These are phyloP conservation scores for Desmodesmus armatus DNA, from an alignment of 139 green algal species.

Conservation along the genomic window DNA sequence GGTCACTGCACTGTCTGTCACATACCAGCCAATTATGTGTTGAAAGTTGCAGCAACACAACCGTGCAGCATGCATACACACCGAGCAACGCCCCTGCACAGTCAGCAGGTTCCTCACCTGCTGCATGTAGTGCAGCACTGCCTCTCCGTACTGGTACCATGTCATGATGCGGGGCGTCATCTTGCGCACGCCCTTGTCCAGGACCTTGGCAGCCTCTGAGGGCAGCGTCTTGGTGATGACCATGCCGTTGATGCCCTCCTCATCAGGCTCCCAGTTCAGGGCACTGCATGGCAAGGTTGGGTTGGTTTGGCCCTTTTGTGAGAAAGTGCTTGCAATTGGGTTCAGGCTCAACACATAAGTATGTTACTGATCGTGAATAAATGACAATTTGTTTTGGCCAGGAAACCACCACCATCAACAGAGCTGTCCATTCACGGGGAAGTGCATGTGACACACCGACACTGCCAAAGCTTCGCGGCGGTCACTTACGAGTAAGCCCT, in stretches of 20 bases:
- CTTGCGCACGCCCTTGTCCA: conserved; percentile 49
- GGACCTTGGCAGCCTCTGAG: conserved; percentile 35
- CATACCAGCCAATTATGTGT: no score
- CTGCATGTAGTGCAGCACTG: conserved; percentile 44
- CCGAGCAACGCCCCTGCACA: background rate
- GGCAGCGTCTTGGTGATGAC: conserved; percentile 55
- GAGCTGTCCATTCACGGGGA: background rate
- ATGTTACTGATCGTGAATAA: background rate
- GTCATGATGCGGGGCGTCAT: conserved; percentile 53
- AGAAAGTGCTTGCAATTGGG: background rate
- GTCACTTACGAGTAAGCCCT: conserved; percentile 53
- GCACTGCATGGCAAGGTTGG: background rate
- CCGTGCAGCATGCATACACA: background rate
- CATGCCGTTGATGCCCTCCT: conserved; percentile 52
- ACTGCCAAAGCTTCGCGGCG: background rate
- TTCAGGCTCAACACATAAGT: background rate
- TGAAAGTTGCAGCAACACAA: background rate
- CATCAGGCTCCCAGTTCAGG: conserved; percentile 50
- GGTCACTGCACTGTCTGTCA: no score
- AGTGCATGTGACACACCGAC: background rate
- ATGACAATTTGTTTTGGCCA: background rate
- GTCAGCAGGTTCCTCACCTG: background rate
- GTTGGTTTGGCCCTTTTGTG: background rate
- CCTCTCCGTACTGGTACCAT: conserved; percentile 49
- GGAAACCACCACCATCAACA: background rate